Conservation (phyloP, 2,329 filamentous ascomycete genomes). For the Calonectria montana region DNA sequence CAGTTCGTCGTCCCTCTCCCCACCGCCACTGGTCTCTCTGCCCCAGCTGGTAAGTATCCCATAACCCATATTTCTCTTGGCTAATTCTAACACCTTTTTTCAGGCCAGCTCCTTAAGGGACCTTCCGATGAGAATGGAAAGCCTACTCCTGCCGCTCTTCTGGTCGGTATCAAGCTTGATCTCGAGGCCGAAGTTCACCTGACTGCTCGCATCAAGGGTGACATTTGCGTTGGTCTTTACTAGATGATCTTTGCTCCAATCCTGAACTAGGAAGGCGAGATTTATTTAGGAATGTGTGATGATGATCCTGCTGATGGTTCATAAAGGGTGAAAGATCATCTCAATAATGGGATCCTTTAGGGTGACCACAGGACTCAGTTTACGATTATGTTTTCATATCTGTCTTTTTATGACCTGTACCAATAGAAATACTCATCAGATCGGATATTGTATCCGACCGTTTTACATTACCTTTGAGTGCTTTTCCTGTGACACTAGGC, state of each 20-base stretch:
- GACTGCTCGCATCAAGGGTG: conserved; percentile 69
- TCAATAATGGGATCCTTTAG: background rate
- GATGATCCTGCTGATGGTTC: conserved; percentile 10
- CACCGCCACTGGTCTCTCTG: conserved; percentile 50
- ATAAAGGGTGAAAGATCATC: conserved; percentile 6
- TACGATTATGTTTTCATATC: conserved; percentile 2
- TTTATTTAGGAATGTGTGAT: background rate
- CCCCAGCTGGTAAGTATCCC: conserved; percentile 42
- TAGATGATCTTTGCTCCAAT: conserved; percentile 18
- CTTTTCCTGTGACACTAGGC: background rate
- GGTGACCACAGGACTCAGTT: background rate
- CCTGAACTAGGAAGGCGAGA: background rate
- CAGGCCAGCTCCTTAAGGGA: conserved; percentile 67
- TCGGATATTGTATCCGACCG: background rate
- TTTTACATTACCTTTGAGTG: background rate
- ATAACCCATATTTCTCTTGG: conserved; percentile 13
- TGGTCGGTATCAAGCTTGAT: conserved; percentile 73
- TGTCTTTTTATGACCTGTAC: background rate
- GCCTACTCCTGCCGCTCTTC: conserved; percentile 66
- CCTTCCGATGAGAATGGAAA: conserved; percentile 68
- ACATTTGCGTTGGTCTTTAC: conserved; percentile 63
- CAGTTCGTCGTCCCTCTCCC: conserved; percentile 44
- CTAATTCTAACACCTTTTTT: conserved; percentile 8
- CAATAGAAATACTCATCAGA: background rate
- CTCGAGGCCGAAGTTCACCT: conserved; percentile 72